Base-by-base conservation (phyloP, 805 yeast genomes). In the Schwanniomyces occidentalis region DNA sequence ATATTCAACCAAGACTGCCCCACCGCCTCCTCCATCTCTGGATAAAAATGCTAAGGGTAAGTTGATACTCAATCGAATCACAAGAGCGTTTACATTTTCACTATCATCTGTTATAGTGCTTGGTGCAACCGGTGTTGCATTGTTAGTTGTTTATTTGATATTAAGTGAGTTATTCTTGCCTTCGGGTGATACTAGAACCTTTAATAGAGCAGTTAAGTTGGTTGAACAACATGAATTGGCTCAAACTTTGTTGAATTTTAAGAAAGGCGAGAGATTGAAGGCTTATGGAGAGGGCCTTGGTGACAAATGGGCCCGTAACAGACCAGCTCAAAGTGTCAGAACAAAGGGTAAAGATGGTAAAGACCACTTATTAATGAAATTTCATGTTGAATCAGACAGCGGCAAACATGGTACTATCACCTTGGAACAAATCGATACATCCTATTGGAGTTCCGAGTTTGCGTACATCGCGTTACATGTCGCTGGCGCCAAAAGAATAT, bases 181-280 rank as follows among this genome's bases (percentile, higher is more conserved):
- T 7, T 82, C 95, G 1, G 95, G 95, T 16, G 96, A 90, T 54
- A 90, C 95, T 0, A 85, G 83, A 45, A 78, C 95, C 2, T 90
- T 90, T 68, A 89, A 90, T 63, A 76, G 87, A 48, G 95, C 95
- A 2, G 89, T 89, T 20, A 74, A 77, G 8, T 63, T 85, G 48
- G 76, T 88, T 24, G 91, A 90, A 53, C 68, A 81, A 40, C 86
- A 83, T 56, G 71, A 72, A 31, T 58, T 57, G 24, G 81, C 84
- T 3, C 80, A 80, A 46, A 63, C 69, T 44, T 56, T 80, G 19
- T 65, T 90, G 24, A 74, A 75, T 18, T 72, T 82, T 42, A 49
- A 65, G 12, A 58, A 70, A 2, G 80, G 78, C 7, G 75, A 72
- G 35, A 75, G 86, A 52, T 65, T 90, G 34, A 84, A 83, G 54